A percentile compares a stretch with the other conserved stretches of the same genome.
These are phyloP conservation scores for Comarum palustre DNA, from an alignment of 306 rosid species.

Conservation along the genomic window DNA sequence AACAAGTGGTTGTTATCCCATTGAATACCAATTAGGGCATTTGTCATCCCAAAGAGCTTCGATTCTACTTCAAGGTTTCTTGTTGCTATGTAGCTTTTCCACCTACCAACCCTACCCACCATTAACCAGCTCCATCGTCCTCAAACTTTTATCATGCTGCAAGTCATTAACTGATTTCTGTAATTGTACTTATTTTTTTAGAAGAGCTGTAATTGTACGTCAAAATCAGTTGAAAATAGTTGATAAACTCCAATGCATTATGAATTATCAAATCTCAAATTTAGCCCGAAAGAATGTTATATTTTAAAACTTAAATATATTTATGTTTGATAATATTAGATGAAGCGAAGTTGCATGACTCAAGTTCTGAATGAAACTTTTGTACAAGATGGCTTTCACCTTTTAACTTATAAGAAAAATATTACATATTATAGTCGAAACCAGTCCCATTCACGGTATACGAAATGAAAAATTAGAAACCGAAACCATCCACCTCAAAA, in stretches of 20 bases:
- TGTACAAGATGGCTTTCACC: not conserved
- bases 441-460: too few species aligned
- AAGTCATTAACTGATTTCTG: too few species aligned
- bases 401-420: not conserved
- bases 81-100: constrained; percentile 36
- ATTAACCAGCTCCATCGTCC: not conserved
- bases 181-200: not conserved
- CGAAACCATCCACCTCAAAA: not conserved
- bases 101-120: constrained; percentile 31
- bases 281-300: not conserved
- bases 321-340: not conserved
- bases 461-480: not conserved
- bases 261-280: not conserved
- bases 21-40: not conserved
- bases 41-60: constrained; percentile 12
- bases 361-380: not conserved
- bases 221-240: not conserved
- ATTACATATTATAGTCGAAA: not conserved
- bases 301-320: not conserved
- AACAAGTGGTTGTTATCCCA: not conserved
- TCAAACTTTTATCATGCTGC: too few species aligned
- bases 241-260: not conserved
- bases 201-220: too few species aligned
- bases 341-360: not conserved
- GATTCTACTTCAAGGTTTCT: constrained; percentile 29